Evolutionary conservation across 768 basidiomycete species (phyloP).

Genomic region (Russula foetens): DNA sequence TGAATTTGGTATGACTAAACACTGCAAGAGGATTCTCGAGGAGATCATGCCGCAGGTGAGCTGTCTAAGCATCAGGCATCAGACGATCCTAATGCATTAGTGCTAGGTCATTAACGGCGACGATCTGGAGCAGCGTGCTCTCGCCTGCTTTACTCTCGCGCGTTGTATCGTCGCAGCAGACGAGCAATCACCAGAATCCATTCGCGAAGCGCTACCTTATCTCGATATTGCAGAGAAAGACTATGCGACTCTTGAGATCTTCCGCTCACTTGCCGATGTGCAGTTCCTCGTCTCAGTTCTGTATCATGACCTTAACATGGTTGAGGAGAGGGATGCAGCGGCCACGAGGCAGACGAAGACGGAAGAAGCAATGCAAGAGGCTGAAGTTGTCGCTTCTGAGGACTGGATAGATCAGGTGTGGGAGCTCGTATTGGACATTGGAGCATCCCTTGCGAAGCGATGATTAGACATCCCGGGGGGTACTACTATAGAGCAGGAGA

Average conservation of each 20-base stretch:
- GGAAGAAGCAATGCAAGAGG: slow-evolving; percentile 31
- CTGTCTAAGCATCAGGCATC: background rate
- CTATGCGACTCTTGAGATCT: slow-evolving; percentile 50
- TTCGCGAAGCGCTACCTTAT: slow-evolving; percentile 53
- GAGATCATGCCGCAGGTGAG: slow-evolving; percentile 77
- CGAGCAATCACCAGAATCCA: slow-evolving; percentile 28
- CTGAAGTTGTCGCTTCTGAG: slow-evolving; percentile 41
- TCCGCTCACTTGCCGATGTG: slow-evolving; percentile 52
- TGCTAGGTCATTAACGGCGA: slow-evolving; percentile 58
- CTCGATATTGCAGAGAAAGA: slow-evolving; percentile 59
- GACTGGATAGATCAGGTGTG: slow-evolving; percentile 47
- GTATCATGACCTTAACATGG: slow-evolving; percentile 60
- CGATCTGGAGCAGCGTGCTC: slow-evolving; percentile 69
- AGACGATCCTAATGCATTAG: background rate
- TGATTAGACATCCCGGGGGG: background rate
- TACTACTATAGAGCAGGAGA: background rate
- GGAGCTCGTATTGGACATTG: slow-evolving; percentile 50
- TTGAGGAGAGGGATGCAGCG: slow-evolving; percentile 45
- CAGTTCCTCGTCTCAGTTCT: slow-evolving; percentile 65
- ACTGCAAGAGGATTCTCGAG: slow-evolving; percentile 56
- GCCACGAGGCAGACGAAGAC: slow-evolving; percentile 43
- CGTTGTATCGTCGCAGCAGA: slow-evolving; percentile 63
- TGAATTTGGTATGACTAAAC: slow-evolving; percentile 67
- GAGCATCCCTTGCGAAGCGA: slow-evolving; percentile 41
- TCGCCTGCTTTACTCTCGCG: slow-evolving; percentile 65